Evolutionary conservation across 768 basidiomycete genomes (phyloP), one percentile per base, ranked within the genome.

Genomic region (Cubamyces lactineus): DNA sequence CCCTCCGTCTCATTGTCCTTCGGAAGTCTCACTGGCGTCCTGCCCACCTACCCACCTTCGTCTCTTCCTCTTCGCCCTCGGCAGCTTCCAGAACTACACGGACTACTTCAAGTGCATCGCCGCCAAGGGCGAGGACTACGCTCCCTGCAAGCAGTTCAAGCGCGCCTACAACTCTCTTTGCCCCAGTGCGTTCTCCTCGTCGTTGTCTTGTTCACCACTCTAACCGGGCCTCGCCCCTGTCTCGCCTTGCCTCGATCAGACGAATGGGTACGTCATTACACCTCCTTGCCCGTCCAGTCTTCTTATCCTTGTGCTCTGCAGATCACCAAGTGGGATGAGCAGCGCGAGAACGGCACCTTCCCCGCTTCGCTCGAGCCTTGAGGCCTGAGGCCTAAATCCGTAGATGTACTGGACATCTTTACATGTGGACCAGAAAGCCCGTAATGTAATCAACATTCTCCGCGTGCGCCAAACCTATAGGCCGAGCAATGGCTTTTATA

Each of bases 81-180:
- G 28, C 55, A 92, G 91, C 79, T 91, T 86, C 85, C 94, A 96
- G 80, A 95, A 96, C 81, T 98, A 96, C 76, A 90, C 91, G 63
- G 97, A 99, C 78, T 98, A 97, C 83, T 94, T 96, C 87, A 96
- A 96, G 77, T 99, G 97, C 77, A 79, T 98, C 69, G 77, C 91
- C 69, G 96, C 96, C 69, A 98, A 97, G 80, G 97, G 97, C 68
- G 97, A 99, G 69, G 97, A 98, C 62, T 98, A 88, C 74, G 87
- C 89, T n/a, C 95, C 97, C 1, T 98, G 97, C 89, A 94, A 94
- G 80, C 96, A 97, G 77, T 99, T 99, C 87, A 92, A 91, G 81
- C 86, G 87, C 75, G 92, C 92, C 28, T 99, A 94, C 83, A 84
- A 94, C 81, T 94, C 96, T 43, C 86, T 98, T 62, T 99, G 97